Base-by-base conservation (phyloP, 176 grass and related monocot species). In the Bonia amplexicaulis region DNA sequence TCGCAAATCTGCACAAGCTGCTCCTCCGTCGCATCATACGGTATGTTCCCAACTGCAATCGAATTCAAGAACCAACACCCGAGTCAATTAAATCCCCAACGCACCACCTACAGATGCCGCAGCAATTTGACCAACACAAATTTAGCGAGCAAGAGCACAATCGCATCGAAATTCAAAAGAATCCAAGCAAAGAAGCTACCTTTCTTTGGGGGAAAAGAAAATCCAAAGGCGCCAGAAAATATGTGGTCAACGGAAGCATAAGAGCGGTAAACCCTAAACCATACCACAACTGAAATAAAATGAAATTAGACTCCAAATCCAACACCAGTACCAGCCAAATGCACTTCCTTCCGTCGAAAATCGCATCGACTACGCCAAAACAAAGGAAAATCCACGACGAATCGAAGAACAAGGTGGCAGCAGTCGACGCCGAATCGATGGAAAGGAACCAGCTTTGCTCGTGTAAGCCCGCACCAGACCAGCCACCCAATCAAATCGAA, bases 1-100 rank as follows among this genome's bases (percentile, higher is more conserved):
- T 99, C 96, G 15, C 96, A 99, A 69, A 99, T 96, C 91, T 99
- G 91, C 47, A 94, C 87, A 7, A 99, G 88, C 73, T 96, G 91
- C 69, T 99, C 93, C 86, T 99, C 96, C 68, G 96, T 96, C 10
- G 93, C 96, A 82, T 96, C 93, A 9, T 95, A 95, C 0, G 96
- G 93, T 71, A 99, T 99, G 74, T 99, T 99, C 55, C 96, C 96
- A 45, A 99, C 96, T 99, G 96, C 73, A 67, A 89, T 45, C 45
- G 66, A 53, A 72, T 82, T 67, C 16, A 82, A 74, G 23, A 76
- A 65, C 8, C 22, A 80, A 49, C 5, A 63, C n/a, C 62, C 5
- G 17, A 13, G 20, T 84, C 74, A 93, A 81, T 54, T 40, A 25
- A 54, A 45, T 25, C 47, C 7, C 11, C 12, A 14, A 25, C 31